Percentiles rank a stretch among this genome's conserved stretches.
Evolutionary conservation across 345 rosid genomes (phyloP).

Genomic region (Populus deltoides): DNA sequence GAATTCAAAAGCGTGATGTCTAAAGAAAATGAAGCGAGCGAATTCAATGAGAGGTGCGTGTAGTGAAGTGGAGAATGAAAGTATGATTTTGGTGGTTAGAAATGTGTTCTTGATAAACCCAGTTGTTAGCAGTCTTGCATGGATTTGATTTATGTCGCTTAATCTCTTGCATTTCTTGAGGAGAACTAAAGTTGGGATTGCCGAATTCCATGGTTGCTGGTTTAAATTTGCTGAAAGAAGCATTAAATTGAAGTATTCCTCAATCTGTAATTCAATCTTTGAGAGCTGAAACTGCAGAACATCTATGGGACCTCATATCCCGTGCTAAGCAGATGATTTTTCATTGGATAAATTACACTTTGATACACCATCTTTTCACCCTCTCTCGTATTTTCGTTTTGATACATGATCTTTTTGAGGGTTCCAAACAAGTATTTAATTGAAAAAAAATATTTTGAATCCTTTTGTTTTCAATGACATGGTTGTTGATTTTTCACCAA

Average conservation of each 20-base stretch:
- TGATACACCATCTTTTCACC: too few relatives aligned
- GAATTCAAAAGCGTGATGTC: constrained; percentile 12
- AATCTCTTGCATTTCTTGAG: constrained; percentile 37
- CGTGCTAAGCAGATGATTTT: too few relatives aligned
- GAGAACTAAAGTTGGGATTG: constrained; percentile 29
- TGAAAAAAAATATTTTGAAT: too few relatives aligned
- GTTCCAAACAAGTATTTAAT: too few relatives aligned
- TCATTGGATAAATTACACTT: too few relatives aligned
- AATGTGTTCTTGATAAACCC: constrained; percentile 31
- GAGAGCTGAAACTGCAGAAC: too few relatives aligned
- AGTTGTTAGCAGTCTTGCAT: constrained; percentile 40
- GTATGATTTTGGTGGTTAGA: constrained; percentile 35
- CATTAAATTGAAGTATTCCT: constrained; percentile 7
- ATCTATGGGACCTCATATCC: too few relatives aligned
- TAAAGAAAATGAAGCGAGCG: constrained; percentile 39
- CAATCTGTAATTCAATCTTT: background rate
- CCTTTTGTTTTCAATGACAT: too few relatives aligned
- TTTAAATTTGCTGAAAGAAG: constrained; percentile 22
- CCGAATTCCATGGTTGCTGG: constrained; percentile 45
- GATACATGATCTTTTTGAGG: too few relatives aligned
- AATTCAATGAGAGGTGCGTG: constrained; percentile 27
- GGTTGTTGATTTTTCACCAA: too few relatives aligned
- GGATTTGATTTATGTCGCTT: constrained; percentile 37
- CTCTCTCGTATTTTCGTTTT: too few relatives aligned
- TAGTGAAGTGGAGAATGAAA: constrained; percentile 33